Evolutionary conservation across 768 basidiomycete genomes (phyloP).

Genomic region (Thelephora ganbajun): DNA sequence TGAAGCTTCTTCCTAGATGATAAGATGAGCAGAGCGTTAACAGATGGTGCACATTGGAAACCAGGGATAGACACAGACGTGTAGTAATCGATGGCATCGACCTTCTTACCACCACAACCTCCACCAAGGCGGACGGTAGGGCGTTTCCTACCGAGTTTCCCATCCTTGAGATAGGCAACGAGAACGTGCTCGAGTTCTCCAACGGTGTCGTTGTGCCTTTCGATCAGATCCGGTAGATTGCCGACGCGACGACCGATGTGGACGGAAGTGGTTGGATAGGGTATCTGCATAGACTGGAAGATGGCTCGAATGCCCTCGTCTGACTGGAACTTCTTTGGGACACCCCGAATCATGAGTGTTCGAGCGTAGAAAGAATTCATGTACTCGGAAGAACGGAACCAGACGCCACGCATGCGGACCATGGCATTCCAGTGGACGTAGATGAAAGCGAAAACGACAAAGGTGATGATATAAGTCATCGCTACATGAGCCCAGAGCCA

Average conservation of each 20-base stretch:
- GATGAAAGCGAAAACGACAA: constrained; percentile 56
- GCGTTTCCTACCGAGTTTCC: constrained; percentile 63
- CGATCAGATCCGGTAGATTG: constrained; percentile 77
- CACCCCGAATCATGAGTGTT: constrained; percentile 70
- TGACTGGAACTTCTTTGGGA: constrained; percentile 68
- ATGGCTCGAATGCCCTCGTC: constrained; percentile 75
- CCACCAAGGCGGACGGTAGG: constrained; percentile 75
- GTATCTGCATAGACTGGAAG: constrained; percentile 56
- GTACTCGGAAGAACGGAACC: constrained; percentile 88
- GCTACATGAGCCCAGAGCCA: constrained; percentile 77
- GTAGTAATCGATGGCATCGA: constrained; percentile 90
- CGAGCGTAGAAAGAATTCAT: constrained; percentile 85
- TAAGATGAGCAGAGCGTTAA: constrained; percentile 3
- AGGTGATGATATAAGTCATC: constrained; percentile 69
- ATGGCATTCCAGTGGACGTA: constrained; percentile 68
- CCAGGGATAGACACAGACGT: constrained; percentile 35
- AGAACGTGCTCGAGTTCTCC: constrained; percentile 79
- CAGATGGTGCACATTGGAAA: not conserved
- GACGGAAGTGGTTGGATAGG: constrained; percentile 85
- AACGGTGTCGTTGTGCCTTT: constrained; percentile 91
- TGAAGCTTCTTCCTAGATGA: constrained; percentile 25
- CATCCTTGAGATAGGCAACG: constrained; percentile 81
- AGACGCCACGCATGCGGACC: constrained; percentile 64
- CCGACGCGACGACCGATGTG: constrained; percentile 84
- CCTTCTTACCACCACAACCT: constrained; percentile 72